Evolutionary conservation across 2,329 filamentous ascomycete species (phyloP).

Genomic region (Stagonosporopsis tanaceti): DNA sequence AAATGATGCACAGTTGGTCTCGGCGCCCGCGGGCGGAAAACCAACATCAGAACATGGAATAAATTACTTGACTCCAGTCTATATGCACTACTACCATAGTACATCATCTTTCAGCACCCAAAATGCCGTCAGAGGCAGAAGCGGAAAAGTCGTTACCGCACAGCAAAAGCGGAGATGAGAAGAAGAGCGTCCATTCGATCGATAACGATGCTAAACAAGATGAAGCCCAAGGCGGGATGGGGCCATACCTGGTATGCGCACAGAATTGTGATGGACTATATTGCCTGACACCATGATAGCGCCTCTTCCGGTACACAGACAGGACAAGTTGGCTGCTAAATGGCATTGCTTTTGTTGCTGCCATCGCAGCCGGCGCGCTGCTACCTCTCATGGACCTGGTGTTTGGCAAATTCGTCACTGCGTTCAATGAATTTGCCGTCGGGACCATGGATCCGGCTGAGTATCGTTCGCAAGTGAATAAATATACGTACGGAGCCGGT

Average conservation of each 20-base stretch:
- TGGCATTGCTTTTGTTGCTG: conserved; percentile 42
- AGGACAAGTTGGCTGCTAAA: conserved; percentile 43
- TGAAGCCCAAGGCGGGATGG: conserved; percentile 29
- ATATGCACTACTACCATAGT: not conserved
- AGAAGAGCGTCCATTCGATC: conserved; percentile 1
- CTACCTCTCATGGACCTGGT: conserved; percentile 62
- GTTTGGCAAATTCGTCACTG: conserved; percentile 59
- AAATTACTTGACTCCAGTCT: not conserved
- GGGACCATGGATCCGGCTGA: conserved; percentile 42
- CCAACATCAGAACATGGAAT: not conserved
- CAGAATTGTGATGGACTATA: not conserved
- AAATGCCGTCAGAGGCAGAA: conserved; percentile 24
- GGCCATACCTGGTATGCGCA: conserved; percentile 36
- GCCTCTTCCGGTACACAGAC: conserved; percentile 49
- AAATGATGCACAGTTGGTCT: not conserved
- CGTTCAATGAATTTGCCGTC: conserved; percentile 55
- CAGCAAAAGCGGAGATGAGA: conserved; percentile 15
- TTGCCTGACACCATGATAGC: conserved; percentile 31
- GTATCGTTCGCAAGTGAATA: conserved; percentile 51
- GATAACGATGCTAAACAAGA: conserved; percentile 16
- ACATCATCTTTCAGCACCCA: not conserved
- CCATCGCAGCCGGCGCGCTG: conserved; percentile 55
- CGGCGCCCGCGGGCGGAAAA: not conserved
- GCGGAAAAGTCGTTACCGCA: conserved; percentile 9
- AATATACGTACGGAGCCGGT: conserved; percentile 38